Conservation (phyloP, 2,329 filamentous ascomycete species). For the Pseudogymnoascus sp. region DNA sequence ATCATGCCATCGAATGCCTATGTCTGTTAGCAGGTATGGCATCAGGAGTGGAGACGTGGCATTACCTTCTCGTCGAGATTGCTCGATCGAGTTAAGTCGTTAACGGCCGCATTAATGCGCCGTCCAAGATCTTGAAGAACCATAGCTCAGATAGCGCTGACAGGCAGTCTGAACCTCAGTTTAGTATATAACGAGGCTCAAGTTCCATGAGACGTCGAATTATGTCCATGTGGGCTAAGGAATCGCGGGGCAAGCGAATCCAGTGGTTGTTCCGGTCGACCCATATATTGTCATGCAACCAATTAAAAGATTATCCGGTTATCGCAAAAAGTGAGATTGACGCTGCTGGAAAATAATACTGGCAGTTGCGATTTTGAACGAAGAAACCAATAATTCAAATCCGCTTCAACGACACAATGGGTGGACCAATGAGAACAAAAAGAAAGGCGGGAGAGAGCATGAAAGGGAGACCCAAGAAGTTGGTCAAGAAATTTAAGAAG, state of each 20-base stretch:
- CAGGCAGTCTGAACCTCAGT: not conserved
- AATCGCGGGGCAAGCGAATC: conserved; percentile 8
- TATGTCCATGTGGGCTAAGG: conserved; percentile 2
- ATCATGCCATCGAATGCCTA: conserved; percentile 96
- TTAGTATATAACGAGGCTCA: not conserved
- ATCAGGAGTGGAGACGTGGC: not conserved
- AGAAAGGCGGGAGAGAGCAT: conserved; percentile 52
- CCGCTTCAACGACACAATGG: conserved; percentile 20
- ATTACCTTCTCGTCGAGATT: conserved; percentile 91
- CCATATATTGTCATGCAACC: not conserved
- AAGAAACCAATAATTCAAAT: not conserved
- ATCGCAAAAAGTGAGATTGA: conserved; percentile 9
- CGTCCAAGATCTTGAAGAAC: conserved; percentile 98
- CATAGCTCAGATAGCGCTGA: conserved; percentile 46
- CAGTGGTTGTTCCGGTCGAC: conserved; percentile 3
- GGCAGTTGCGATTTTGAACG: not conserved
- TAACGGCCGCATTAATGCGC: conserved; percentile 95
- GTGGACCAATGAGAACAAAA: conserved; percentile 35
- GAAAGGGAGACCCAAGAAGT: conserved; percentile 35
- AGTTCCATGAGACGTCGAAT: conserved; percentile 5
- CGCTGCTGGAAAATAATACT: conserved; percentile 3
- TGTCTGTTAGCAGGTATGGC: conserved; percentile 30
- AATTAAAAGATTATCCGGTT: conserved; percentile 7
- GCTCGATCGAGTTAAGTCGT: conserved; percentile 80
- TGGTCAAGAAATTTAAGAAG: conserved; percentile 52